These are phyloP conservation scores for Epichloe baconii DNA, from an alignment of 2,329 filamentous ascomycete species.

Conservation along the genomic window DNA sequence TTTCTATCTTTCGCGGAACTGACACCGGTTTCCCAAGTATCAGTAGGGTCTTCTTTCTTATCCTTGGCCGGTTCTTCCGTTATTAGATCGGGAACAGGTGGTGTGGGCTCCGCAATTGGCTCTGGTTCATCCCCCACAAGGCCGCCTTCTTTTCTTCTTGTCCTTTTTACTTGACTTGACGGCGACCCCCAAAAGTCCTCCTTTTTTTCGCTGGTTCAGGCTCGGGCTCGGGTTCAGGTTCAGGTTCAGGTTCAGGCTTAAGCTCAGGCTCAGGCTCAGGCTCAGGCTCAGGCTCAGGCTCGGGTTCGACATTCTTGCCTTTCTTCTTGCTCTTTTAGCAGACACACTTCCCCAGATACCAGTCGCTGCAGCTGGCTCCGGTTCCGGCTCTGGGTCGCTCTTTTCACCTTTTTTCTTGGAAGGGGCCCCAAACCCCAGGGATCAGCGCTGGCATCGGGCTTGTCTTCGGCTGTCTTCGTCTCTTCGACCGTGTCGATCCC, in stretches of 20 bases:
- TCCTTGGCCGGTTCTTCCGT: slow-evolving; percentile 7
- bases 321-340: slow-evolving; percentile 28
- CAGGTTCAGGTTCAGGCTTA: slow-evolving; percentile 5
- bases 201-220: slow-evolving; percentile 15
- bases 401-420: slow-evolving; percentile 29
- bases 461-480: slow-evolving; percentile 16
- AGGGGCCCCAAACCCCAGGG: slow-evolving; percentile 22
- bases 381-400: slow-evolving; percentile 13
- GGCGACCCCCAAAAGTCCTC: slow-evolving; percentile 18
- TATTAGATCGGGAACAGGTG: background rate
- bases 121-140: no score
- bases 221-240: slow-evolving; percentile 10
- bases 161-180: slow-evolving; percentile 19
- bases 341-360: slow-evolving; percentile 9
- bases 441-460: slow-evolving; percentile 13
- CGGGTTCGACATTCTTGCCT: slow-evolving; percentile 20
- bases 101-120: no score
- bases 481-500: slow-evolving; percentile 21
- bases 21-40: slow-evolving; percentile 15
- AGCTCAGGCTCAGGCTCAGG: slow-evolving; percentile 9
- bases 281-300: slow-evolving; percentile 4
- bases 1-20: slow-evolving; percentile 10
- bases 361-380: slow-evolving; percentile 14
- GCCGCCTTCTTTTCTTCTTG: slow-evolving; percentile 13
- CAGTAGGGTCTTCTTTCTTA: slow-evolving; percentile 11